These are phyloP conservation scores for Diaporthe longicolla DNA, from an alignment of 2,329 filamentous ascomycete genomes.

Conservation along the genomic window DNA sequence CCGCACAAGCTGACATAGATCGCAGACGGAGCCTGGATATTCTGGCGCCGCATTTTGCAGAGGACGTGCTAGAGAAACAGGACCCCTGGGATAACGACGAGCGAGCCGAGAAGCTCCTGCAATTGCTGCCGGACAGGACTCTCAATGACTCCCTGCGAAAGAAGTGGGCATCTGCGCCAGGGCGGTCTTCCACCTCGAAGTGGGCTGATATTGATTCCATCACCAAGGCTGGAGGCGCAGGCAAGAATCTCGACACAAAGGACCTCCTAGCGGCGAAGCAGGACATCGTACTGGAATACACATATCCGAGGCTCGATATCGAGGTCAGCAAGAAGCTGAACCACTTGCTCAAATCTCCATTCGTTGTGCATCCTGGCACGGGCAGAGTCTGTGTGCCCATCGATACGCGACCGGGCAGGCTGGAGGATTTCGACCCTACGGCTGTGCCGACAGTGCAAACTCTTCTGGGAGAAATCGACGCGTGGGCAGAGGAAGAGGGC, in stretches of 20 bases:
- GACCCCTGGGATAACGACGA: constrained; percentile 84
- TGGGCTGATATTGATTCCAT: constrained; percentile 95
- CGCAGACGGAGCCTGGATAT: constrained; percentile 84
- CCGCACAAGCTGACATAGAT: constrained; percentile 42
- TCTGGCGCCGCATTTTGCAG: constrained; percentile 86
- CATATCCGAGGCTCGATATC: constrained; percentile 95
- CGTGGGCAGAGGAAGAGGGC: constrained; percentile 71
- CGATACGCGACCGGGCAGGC: constrained; percentile 69
- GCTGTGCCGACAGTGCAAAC: constrained; percentile 89
- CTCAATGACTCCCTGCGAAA: constrained; percentile 85
- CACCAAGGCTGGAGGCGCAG: constrained; percentile 79
- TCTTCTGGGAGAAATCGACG: constrained; percentile 87
- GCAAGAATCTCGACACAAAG: constrained; percentile 78
- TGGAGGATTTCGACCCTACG: constrained; percentile 90
- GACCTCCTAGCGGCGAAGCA: constrained; percentile 91
- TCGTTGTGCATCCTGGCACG: constrained; percentile 95
- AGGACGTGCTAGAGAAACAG: constrained; percentile 85
- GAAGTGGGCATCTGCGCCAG: constrained; percentile 91
- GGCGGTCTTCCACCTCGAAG: constrained; percentile 82
- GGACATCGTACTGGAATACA: constrained; percentile 96
- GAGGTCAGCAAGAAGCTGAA: constrained; percentile 98
- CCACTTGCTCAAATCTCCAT: constrained; percentile 96
- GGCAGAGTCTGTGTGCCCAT: constrained; percentile 97
- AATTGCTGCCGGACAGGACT: constrained; percentile 84
- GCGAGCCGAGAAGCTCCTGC: constrained; percentile 82